Conservation (phyloP, 768 basidiomycete genomes). For the Polyporus arcularius region DNA sequence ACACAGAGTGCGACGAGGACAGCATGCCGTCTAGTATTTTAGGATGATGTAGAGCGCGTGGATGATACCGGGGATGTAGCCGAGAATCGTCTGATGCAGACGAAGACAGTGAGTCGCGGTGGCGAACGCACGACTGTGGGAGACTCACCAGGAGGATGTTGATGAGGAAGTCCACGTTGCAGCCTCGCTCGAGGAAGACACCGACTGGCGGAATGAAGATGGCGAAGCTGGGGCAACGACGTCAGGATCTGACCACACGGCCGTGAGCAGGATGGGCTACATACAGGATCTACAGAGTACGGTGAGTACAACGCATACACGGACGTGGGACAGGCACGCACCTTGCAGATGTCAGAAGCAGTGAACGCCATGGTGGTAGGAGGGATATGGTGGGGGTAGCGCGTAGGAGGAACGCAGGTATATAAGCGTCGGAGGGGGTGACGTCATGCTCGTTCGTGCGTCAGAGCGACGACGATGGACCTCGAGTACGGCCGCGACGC, state of each 20-base stretch:
- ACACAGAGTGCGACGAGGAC: neutral
- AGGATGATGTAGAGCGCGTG: slow-evolving; percentile 84
- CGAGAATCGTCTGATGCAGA: slow-evolving; percentile 55
- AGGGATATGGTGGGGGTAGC: no score
- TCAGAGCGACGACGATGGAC: slow-evolving; percentile 13
- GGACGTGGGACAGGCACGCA: slow-evolving; percentile 29
- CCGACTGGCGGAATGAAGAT: slow-evolving; percentile 81
- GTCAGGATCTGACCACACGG: neutral
- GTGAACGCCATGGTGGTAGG: slow-evolving; percentile 62
- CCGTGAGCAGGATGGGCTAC: slow-evolving; percentile 11
- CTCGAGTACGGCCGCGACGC: slow-evolving; percentile 30
- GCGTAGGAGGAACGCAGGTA: slow-evolving; percentile 8
- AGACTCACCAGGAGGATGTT: slow-evolving; percentile 65
- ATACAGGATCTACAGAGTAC: slow-evolving; percentile 45
- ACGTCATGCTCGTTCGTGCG: slow-evolving; percentile 7
- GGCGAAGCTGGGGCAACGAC: slow-evolving; percentile 47
- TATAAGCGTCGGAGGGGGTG: slow-evolving; percentile 4
- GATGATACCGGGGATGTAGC: slow-evolving; percentile 80
- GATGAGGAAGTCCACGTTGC: slow-evolving; percentile 72
- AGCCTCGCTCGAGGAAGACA: slow-evolving; percentile 89
- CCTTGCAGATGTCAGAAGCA: slow-evolving; percentile 77
- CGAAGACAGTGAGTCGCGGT: neutral
- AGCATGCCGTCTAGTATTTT: slow-evolving; percentile 53
- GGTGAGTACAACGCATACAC: slow-evolving; percentile 1
- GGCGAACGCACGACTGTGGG: neutral